Evolutionary conservation across 495 filamentous ascomycete species (phyloP), one percentile per base, ranked within the genome.

Genomic region (Aspergillus haitiensis): DNA sequence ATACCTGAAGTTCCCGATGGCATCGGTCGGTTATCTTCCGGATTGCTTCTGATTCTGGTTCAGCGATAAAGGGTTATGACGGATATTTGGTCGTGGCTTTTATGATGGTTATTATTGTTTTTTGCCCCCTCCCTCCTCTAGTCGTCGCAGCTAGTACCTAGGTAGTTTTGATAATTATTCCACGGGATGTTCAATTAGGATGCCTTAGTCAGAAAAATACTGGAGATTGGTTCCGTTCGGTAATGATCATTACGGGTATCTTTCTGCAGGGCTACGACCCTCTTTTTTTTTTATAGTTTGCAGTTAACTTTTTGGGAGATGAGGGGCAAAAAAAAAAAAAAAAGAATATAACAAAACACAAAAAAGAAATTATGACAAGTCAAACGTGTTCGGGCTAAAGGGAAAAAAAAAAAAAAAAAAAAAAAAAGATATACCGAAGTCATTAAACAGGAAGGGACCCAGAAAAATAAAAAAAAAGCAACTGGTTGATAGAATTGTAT

Each of bases 1-100:
- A 36, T 40, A 53, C 64, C 65, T 67, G 62, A 61, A 64, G 57
- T 54, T 58, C 59, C 65, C 65, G 65, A 68, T 31, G 42, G 51
- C 35, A 68, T 31, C 32, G 51, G 44, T 55, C 50, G 61, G 56
- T 36, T 55, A 46, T 63, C 33, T 42, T 33, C 51, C 32, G 53
- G 33, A 47, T 47, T 47, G 44, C 12, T 47, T 47, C 44, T 47
- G n/a, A 46, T 46, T 46, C 7, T 16, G 44, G 44, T 18, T 27
- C 16, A 18, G 44, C 27, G 44, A 47, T 6, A 21, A 18, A 18
- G 10, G 44, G 15, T 47, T 47, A 18, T 47, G 44, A 18, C 15
- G 44, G 44, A 47, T 15, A 47, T 18, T 18, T 18, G 6, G 9
- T 7, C 15, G 6, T 18, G 5, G 39, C 5, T 47, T 47, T 10